phyloP scores from a whole-genome alignment of 2,329 filamentous ascomycete genomes.

The Lecanoromycetidae sp. region DNA sequence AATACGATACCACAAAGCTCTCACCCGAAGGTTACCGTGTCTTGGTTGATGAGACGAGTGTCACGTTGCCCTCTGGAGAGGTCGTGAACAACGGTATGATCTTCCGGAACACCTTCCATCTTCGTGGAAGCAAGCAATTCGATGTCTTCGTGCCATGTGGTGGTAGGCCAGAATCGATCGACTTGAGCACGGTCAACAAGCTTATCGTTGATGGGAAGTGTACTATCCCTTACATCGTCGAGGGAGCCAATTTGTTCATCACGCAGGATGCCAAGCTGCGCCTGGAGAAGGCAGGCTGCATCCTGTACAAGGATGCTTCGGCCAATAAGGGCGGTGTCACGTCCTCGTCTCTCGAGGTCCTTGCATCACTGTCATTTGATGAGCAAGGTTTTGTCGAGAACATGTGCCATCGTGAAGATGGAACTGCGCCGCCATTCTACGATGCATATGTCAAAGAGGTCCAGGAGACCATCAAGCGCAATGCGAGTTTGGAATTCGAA shows the following conservation, averaged over 20 bases:
- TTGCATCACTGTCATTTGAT: conserved; percentile 89
- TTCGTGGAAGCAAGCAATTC: conserved; percentile 62
- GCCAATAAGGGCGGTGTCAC: conserved; percentile 99
- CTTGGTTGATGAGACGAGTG: conserved; percentile 77
- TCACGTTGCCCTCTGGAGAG: conserved; percentile 80
- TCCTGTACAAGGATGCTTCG: conserved; percentile 94
- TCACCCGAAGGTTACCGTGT: conserved; percentile 83
- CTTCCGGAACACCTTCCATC: conserved; percentile 96
- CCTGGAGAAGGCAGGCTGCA: conserved; percentile 85
- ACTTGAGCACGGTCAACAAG: conserved; percentile 73
- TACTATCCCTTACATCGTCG: conserved; percentile 85
- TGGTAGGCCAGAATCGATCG: conserved; percentile 91
- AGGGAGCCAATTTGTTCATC: conserved; percentile 97
- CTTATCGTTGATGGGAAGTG: conserved; percentile 84
- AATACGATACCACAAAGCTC: conserved; percentile 76
- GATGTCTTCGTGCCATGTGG: conserved; percentile 94
- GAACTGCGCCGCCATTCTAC: conserved; percentile 80
- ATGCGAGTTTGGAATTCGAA: conserved; percentile 89
- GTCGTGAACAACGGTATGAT: conserved; percentile 78
- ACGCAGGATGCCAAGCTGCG: conserved; percentile 95
- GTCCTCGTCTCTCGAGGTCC: conserved; percentile 88
- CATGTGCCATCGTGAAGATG: conserved; percentile 78
- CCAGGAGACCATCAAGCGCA: conserved; percentile 79
- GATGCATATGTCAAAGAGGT: conserved; percentile 83
- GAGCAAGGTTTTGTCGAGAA: conserved; percentile 76